Percentiles rank a stretch among this genome's conserved stretches.
Evolutionary conservation across 2,329 filamentous ascomycete species (phyloP).

Genomic region (Tolypocladium paradoxum): DNA sequence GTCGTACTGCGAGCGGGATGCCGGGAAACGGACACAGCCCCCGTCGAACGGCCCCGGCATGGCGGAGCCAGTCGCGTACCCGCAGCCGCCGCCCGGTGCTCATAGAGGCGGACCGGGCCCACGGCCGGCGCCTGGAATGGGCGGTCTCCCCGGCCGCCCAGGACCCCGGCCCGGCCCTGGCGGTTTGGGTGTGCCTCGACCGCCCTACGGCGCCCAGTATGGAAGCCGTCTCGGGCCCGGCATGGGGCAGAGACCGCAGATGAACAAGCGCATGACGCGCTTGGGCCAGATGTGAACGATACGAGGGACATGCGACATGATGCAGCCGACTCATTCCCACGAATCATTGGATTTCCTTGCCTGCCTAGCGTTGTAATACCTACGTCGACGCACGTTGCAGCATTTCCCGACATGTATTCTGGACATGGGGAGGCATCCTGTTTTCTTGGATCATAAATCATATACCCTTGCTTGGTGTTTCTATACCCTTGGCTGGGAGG

Average conservation of each 20-base stretch:
- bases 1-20: slow-evolving; percentile 81
- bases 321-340: not conserved
- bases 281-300: slow-evolving; percentile 24
- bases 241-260: slow-evolving; percentile 25
- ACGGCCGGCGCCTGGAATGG: slow-evolving; percentile 10
- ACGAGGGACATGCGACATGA: not conserved
- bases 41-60: slow-evolving; percentile 2
- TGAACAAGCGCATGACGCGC: slow-evolving; percentile 54
- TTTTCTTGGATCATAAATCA: not conserved
- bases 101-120: slow-evolving; percentile 5
- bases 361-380: not conserved
- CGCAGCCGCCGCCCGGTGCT: slow-evolving; percentile 7
- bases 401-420: not conserved
- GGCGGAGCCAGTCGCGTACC: slow-evolving; percentile 5
- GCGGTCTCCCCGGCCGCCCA: slow-evolving; percentile 9
- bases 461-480: not conserved
- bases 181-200: slow-evolving; percentile 3
- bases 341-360: not conserved
- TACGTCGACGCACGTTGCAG: not conserved
- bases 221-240: slow-evolving; percentile 7
- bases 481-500: not conserved
- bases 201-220: slow-evolving; percentile 4
- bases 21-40: slow-evolving; percentile 44
- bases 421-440: not conserved
- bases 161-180: slow-evolving; percentile 6